Evolutionary conservation across 163 green algal genomes (phyloP), one percentile per base, ranked within the genome.

Genomic region (Scenedesmus sp.): DNA sequence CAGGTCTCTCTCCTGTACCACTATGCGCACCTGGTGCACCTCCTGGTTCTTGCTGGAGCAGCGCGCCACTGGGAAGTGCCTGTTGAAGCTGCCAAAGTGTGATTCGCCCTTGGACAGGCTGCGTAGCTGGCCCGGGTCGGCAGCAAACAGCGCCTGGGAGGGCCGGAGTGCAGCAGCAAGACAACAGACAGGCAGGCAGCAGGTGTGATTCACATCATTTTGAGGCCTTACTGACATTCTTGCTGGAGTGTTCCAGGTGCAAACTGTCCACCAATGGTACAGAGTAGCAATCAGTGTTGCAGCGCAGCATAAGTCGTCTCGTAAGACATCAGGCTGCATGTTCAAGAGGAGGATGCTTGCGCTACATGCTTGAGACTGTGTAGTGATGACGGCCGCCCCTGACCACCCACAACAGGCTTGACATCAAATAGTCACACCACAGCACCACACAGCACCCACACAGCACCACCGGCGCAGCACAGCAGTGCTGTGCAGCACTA

Each of bases 1-100:
- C 73, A 82, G 20, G 55, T 18, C 79, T 54, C 46, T 34, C 46
- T 66, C 7, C 13, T 64, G 0, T 20, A 46, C 52, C 13, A 1
- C 2, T 3, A 4, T 54, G 15, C 87, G 34, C 76, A 91, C 87
- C 87, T 87, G 57, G 13, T 54, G 52, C 76, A 91, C 87, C 7
- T 56, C 26, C 12, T 66, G 56, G 4, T 3, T 18, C 76, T 77
- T 23, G 76, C 87, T 91, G 62, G 62, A 73, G 67, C n/a, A 73
- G 46, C 88, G 70, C 34, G 88, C 88, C 18, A 59, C 60, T 2
- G 88, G 88, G 88, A 92, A 92, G 88, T 92, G 88, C 55, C 88
- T 86, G 79, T 73, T 83, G 81, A 92, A 88, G 52, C 59, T 84
- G 60, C 64, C 88, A 57, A 82, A 82, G 62, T 92, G 88, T 8